These are phyloP conservation scores for Apiospora phragmitis DNA, from an alignment of 2,329 filamentous ascomycete genomes.

Conservation along the genomic window DNA sequence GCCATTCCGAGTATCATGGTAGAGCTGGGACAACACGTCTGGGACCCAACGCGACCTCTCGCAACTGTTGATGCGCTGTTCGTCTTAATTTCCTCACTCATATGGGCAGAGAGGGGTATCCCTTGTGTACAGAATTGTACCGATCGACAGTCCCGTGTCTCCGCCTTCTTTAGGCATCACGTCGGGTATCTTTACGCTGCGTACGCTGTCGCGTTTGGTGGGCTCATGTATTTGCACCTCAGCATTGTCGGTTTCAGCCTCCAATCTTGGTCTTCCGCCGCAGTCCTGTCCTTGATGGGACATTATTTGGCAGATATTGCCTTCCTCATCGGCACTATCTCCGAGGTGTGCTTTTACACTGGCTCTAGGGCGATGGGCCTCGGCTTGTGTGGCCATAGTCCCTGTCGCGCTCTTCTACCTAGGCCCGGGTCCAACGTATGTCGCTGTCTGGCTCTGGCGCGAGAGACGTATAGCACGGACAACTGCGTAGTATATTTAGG, in stretches of 20 bases:
- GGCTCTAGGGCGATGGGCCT: neutral
- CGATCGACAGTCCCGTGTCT: neutral
- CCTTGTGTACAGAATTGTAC: neutral
- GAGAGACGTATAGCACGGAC: slow-evolving; percentile 7
- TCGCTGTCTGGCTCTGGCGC: slow-evolving; percentile 9
- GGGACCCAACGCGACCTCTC: neutral
- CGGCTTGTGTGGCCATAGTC: neutral
- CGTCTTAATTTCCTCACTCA: neutral
- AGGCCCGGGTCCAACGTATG: slow-evolving; percentile 15
- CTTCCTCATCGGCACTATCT: slow-evolving; percentile 1
- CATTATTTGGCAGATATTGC: neutral
- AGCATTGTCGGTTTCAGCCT: neutral
- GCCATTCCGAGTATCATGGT: neutral
- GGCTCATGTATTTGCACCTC: neutral
- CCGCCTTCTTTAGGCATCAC: neutral
- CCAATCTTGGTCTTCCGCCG: too few species aligned
- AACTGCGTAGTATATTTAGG: neutral
- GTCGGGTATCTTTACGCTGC: neutral
- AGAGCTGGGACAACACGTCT: neutral
- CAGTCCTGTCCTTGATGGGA: neutral
- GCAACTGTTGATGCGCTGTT: neutral
- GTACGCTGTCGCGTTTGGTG: neutral
- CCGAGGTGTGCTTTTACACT: slow-evolving; percentile 6
- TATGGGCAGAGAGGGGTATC: neutral
- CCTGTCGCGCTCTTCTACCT: slow-evolving; percentile 12